Conservation (phyloP, 768 basidiomycete species). For the Phlegmacium glaucopus region DNA sequence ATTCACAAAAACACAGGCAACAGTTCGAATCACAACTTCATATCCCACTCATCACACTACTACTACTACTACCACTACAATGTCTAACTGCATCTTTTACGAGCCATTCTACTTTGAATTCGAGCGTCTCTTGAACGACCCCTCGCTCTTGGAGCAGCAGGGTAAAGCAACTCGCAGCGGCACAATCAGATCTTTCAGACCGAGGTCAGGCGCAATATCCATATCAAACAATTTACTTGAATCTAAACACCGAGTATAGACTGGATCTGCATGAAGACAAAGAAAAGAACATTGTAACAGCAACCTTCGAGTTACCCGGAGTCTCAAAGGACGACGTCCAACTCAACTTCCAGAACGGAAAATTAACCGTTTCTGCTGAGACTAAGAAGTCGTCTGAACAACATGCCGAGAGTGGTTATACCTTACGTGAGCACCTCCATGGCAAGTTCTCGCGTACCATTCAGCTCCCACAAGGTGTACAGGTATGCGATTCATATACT, state of each 20-base stretch:
- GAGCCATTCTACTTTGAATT: constrained; percentile 35
- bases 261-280: constrained; percentile 54
- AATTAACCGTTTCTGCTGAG: constrained; percentile 52
- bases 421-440: constrained; percentile 45
- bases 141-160: constrained; percentile 1
- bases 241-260: constrained; percentile 22
- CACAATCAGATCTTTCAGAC: constrained; percentile 21
- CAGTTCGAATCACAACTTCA: background rate
- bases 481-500: constrained; percentile 31
- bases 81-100: constrained; percentile 14
- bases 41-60: background rate
- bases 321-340: constrained; percentile 46
- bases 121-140: constrained; percentile 37
- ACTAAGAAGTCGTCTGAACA: constrained; percentile 26
- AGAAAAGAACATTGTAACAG: constrained; percentile 45
- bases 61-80: too few relatives aligned
- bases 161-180: constrained; percentile 1
- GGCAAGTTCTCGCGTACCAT: constrained; percentile 46
- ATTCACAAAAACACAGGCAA: too few relatives aligned
- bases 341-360: constrained; percentile 48
- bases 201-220: constrained; percentile 22
- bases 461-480: constrained; percentile 48
- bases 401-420: constrained; percentile 34
- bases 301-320: constrained; percentile 57
- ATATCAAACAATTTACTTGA: background rate